Conservation (phyloP, 345 rosid genomes). For the Anacardium occidentale region DNA sequence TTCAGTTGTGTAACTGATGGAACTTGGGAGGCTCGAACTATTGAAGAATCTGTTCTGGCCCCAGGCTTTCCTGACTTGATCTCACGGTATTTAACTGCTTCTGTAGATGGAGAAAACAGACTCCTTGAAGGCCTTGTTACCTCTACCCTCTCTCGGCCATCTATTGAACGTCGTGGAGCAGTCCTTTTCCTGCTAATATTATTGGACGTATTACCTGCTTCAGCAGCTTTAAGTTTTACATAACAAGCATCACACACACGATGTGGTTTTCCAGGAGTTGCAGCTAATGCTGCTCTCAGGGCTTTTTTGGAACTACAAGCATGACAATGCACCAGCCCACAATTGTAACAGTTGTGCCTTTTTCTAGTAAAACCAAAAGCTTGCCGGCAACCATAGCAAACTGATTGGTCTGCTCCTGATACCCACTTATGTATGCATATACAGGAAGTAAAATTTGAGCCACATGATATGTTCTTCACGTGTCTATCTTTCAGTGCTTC, state of each 20-base stretch:
- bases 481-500: slow-evolving; percentile 81
- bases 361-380: slow-evolving; percentile 94
- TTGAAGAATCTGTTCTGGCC: slow-evolving; percentile 45
- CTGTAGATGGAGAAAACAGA: slow-evolving; percentile 59
- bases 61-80: slow-evolving; percentile 59
- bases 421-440: slow-evolving; percentile 97
- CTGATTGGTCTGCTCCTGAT: slow-evolving; percentile 87
- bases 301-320: slow-evolving; percentile 96
- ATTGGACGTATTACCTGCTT: slow-evolving; percentile 42
- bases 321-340: slow-evolving; percentile 94
- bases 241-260: slow-evolving; percentile 93
- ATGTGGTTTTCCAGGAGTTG: slow-evolving; percentile 97
- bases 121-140: slow-evolving; percentile 45
- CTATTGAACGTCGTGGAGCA: slow-evolving; percentile 46
- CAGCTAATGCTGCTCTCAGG: slow-evolving; percentile 89
- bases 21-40: slow-evolving; percentile 69
- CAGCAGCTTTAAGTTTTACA: slow-evolving; percentile 78
- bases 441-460: slow-evolving; percentile 84
- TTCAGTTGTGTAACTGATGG: slow-evolving; percentile 62
- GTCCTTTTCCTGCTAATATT: slow-evolving; percentile 38
- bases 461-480: slow-evolving; percentile 90
- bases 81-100: slow-evolving; percentile 72
- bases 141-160: slow-evolving; percentile 48
- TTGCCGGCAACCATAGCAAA: slow-evolving; percentile 90
- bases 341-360: slow-evolving; percentile 91